phyloP scores from a whole-genome alignment of 1,284 basidiomycete genomes.

The Melampsora americana region DNA sequence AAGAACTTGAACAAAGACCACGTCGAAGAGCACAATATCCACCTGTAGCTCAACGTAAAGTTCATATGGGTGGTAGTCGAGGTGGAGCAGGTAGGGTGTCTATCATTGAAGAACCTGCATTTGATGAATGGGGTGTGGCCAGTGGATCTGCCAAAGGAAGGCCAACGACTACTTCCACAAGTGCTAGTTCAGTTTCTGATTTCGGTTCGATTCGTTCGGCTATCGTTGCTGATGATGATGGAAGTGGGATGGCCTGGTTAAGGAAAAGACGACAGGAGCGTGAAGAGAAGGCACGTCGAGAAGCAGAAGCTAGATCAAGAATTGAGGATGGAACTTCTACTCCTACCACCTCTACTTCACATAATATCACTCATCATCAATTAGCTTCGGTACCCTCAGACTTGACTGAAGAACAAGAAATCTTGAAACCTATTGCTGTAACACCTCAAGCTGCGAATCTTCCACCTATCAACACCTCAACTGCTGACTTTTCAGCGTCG shows the following conservation, averaged over 20 bases:
- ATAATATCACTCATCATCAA: not conserved
- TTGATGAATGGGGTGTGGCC: slow-evolving; percentile 28
- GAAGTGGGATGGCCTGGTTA: slow-evolving; percentile 38
- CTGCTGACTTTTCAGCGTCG: not conserved
- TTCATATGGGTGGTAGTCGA: slow-evolving; percentile 37
- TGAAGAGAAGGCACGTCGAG: slow-evolving; percentile 21
- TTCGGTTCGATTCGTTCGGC: not conserved
- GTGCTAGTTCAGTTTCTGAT: not conserved
- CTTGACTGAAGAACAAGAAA: not conserved
- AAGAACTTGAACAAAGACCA: not conserved
- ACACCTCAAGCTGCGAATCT: not conserved
- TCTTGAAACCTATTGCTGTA: not conserved
- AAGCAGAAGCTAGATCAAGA: not conserved
- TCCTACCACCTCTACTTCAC: not conserved
- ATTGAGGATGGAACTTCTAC: not conserved
- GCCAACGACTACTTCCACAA: slow-evolving; percentile 6
- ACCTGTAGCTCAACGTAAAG: slow-evolving; percentile 35
- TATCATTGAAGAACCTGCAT: slow-evolving; percentile 23
- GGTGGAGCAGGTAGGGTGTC: slow-evolving; percentile 26
- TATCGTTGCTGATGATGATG: slow-evolving; percentile 21
- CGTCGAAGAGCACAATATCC: slow-evolving; percentile 29
- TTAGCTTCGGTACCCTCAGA: not conserved
- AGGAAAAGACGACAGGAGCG: slow-evolving; percentile 24
- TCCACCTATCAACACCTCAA: not conserved
- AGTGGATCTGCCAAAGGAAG: not conserved